These are phyloP conservation scores for Cochlearia excelsa DNA, from an alignment of 345 rosid species.

Conservation along the genomic window DNA sequence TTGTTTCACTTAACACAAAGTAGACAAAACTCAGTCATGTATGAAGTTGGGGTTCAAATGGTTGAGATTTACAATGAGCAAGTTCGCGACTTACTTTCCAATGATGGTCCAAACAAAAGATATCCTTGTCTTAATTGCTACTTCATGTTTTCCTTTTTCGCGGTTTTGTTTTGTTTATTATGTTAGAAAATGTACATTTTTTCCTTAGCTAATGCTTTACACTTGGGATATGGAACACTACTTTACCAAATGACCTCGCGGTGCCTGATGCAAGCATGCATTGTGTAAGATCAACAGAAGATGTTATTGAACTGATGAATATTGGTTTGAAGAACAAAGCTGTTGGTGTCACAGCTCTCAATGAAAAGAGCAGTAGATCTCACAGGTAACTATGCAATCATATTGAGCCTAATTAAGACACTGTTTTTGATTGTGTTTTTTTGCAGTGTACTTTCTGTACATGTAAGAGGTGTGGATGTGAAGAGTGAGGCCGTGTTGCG, in stretches of 20 bases:
- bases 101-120: slow-evolving; percentile 64
- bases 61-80: slow-evolving; percentile 97
- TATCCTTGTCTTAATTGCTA: slow-evolving; percentile 80
- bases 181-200: slow-evolving; percentile 1
- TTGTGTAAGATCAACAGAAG: slow-evolving; percentile 68
- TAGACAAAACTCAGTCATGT: slow-evolving; percentile 58
- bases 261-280: slow-evolving; percentile 98
- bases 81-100: slow-evolving; percentile 89
- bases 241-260: slow-evolving; percentile 95
- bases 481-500: slow-evolving; percentile 66
- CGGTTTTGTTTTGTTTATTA: too few relatives aligned
- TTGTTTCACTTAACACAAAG: slow-evolving; percentile 79
- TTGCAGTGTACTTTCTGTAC: slow-evolving; percentile 89
- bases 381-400: slow-evolving; percentile 69
- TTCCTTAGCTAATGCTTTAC: slow-evolving; percentile 87
- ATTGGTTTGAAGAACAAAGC: slow-evolving; percentile 82
- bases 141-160: too few relatives aligned
- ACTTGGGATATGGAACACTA: slow-evolving; percentile 92
- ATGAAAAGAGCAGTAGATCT: slow-evolving; percentile 98
- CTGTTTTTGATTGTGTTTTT: not conserved
- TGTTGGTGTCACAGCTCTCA: slow-evolving; percentile 84
- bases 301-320: slow-evolving; percentile 84
- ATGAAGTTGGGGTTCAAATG: slow-evolving; percentile 98
- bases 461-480: slow-evolving; percentile 73
- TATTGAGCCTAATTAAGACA: slow-evolving; percentile 9